Evolutionary conservation across 106 monocot species (phyloP).

Genomic region (Dactylorhiza incarnata): DNA sequence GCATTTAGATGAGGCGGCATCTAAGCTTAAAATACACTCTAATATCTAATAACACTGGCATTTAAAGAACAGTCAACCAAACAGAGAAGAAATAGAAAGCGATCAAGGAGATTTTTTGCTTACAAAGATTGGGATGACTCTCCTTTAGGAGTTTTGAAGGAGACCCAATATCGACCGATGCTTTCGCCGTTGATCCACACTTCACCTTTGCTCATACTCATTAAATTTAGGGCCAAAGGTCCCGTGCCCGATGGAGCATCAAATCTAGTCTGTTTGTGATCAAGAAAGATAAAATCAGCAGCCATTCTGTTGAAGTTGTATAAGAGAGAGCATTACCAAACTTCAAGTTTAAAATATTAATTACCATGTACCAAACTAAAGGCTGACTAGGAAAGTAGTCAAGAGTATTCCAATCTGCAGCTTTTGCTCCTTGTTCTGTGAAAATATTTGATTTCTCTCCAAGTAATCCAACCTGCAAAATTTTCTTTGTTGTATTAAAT

Average conservation of each 20-base stretch:
- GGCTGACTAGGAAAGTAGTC: slow-evolving; percentile 19
- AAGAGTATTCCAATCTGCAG: slow-evolving; percentile 29
- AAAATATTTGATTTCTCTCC: slow-evolving; percentile 63
- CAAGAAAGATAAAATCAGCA: background rate
- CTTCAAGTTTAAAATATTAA: background rate
- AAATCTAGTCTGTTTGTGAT: slow-evolving; percentile 41
- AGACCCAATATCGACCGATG: slow-evolving; percentile 93
- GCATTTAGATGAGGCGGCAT: too few relatives aligned
- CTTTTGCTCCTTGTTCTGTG: slow-evolving; percentile 36
- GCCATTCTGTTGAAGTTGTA: background rate
- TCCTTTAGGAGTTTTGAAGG: slow-evolving; percentile 53
- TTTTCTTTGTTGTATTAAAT: background rate
- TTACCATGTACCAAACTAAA: slow-evolving; percentile 86
- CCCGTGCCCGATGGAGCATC: slow-evolving; percentile 37
- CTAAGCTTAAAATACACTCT: too few relatives aligned
- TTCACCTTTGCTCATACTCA: slow-evolving; percentile 87
- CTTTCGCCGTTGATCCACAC: slow-evolving; percentile 83
- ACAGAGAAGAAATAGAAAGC: background rate
- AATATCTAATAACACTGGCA: too few relatives aligned
- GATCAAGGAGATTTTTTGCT: slow-evolving; percentile 10
- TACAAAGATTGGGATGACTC: slow-evolving; percentile 76
- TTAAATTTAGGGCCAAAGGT: slow-evolving; percentile 62
- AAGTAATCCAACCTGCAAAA: slow-evolving; percentile 55
- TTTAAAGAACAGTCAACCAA: background rate
- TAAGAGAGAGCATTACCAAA: background rate